These are phyloP conservation scores for Vanrija sp. DNA, from an alignment of 1,284 basidiomycete species.

Conservation along the genomic window DNA sequence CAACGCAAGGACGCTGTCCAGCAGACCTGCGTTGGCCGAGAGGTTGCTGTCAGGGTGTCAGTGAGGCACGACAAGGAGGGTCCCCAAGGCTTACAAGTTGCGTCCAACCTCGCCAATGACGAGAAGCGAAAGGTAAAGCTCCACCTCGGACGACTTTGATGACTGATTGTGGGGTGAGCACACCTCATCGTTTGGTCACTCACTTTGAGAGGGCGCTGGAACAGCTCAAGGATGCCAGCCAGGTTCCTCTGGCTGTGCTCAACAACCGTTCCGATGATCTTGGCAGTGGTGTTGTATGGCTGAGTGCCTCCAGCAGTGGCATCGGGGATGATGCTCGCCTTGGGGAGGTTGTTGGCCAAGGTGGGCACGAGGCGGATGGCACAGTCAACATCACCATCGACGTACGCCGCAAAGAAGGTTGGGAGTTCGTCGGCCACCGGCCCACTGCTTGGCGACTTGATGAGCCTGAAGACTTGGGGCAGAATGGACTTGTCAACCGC, in stretches of 20 bases:
- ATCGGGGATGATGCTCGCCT: slow-evolving; percentile 30
- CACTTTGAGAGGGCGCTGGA: slow-evolving; percentile 72
- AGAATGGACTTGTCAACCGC: slow-evolving; percentile 69
- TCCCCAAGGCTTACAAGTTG: slow-evolving; percentile 59
- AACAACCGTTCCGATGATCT: slow-evolving; percentile 76
- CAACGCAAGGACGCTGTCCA: slow-evolving; percentile 65
- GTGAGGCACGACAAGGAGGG: not conserved
- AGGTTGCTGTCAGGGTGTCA: slow-evolving; percentile 62
- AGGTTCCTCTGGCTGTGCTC: slow-evolving; percentile 64
- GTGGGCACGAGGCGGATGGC: slow-evolving; percentile 72
- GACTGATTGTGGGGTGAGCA: slow-evolving; percentile 50
- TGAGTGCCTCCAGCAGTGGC: slow-evolving; percentile 43
- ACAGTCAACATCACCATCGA: slow-evolving; percentile 76
- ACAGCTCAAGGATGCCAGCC: slow-evolving; percentile 73
- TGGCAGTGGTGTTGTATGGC: slow-evolving; percentile 64
- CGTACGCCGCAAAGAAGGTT: slow-evolving; percentile 72
- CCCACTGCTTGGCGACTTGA: slow-evolving; percentile 71
- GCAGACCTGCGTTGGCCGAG: slow-evolving; percentile 68
- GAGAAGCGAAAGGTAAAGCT: slow-evolving; percentile 74
- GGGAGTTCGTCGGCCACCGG: slow-evolving; percentile 72
- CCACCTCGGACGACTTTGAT: slow-evolving; percentile 62
- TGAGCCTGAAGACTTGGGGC: slow-evolving; percentile 62
- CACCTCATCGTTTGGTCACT: slow-evolving; percentile 5
- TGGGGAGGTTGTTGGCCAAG: slow-evolving; percentile 51
- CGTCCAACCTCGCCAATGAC: slow-evolving; percentile 87